These are phyloP conservation scores for Orbilia javanica DNA, from an alignment of 2,329 filamentous ascomycete species.

Conservation along the genomic window DNA sequence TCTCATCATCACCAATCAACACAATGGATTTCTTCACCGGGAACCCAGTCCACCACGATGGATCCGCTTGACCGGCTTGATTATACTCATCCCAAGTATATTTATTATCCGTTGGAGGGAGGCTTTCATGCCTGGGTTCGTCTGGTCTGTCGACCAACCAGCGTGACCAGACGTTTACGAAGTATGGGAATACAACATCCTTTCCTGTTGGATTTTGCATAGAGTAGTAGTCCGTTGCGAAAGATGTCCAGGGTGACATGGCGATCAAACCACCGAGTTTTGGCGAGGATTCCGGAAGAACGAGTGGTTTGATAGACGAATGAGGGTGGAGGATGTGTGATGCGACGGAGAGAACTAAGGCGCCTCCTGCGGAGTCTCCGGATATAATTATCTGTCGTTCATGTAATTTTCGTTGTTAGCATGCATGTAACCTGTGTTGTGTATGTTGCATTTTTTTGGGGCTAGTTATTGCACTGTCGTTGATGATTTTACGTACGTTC, in stretches of 20 bases:
- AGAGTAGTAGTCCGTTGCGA: constrained; percentile 67
- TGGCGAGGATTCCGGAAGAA: constrained; percentile 62
- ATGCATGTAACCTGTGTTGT: constrained; percentile 91
- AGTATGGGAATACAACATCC: constrained; percentile 68
- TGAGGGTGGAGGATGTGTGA: constrained; percentile 72
- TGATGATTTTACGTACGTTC: constrained; percentile 27
- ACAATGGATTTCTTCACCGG: constrained; percentile 69
- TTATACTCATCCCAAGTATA: constrained; percentile 69
- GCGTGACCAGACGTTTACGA: constrained; percentile 67
- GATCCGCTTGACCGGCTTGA: constrained; percentile 68
- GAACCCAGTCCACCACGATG: constrained; percentile 70
- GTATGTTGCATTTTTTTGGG: constrained; percentile 69
- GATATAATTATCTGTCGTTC: constrained; percentile 71
- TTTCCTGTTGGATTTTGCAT: constrained; percentile 68
- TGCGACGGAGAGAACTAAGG: constrained; percentile 67
- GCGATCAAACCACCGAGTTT: constrained; percentile 70
- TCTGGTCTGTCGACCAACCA: constrained; percentile 67
- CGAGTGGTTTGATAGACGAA: constrained; percentile 67
- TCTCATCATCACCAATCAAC: constrained; percentile 71
- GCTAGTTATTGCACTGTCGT: neutral
- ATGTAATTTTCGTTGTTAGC: too few relatives aligned
- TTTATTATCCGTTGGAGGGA: constrained; percentile 56
- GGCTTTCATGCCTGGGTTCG: constrained; percentile 31
- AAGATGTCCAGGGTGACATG: constrained; percentile 72
- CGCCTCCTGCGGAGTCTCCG: constrained; percentile 71